Conservation (phyloP, 73 alveolate genomes). For the Paramecium sonneborni region DNA sequence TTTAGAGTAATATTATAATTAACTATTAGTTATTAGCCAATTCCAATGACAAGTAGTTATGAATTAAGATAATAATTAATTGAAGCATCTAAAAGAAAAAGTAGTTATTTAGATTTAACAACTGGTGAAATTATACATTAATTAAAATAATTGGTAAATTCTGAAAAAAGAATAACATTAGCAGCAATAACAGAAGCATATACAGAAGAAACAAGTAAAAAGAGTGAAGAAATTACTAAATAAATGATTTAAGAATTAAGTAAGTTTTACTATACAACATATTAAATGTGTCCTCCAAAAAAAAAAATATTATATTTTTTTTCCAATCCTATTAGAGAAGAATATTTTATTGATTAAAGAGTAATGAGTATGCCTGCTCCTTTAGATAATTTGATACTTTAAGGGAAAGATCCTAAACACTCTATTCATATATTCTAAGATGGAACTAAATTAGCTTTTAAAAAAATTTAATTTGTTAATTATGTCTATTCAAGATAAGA, state of each 20-base stretch:
- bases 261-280: slow-evolving; percentile 38
- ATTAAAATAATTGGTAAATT: background rate
- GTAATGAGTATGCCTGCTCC: background rate
- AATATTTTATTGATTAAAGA: slow-evolving; percentile 43
- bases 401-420: slow-evolving; percentile 57
- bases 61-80: slow-evolving; percentile 20
- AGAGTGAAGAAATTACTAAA: background rate
- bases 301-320: slow-evolving; percentile 46
- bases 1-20: background rate
- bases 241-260: background rate
- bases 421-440: background rate
- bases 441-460: slow-evolving; percentile 33
- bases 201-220: slow-evolving; percentile 6
- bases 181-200: slow-evolving; percentile 49
- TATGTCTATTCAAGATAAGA: slow-evolving; percentile 17
- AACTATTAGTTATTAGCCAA: slow-evolving; percentile 31
- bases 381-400: slow-evolving; percentile 36
- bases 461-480: background rate
- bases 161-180: background rate
- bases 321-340: slow-evolving; percentile 61
- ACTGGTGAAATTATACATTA: slow-evolving; percentile 54
- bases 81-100: background rate
- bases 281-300: slow-evolving; percentile 66
- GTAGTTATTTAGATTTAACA: background rate
- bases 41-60: slow-evolving; percentile 49